Percentiles rank a stretch among this genome's conserved stretches.
Conservation (phyloP, 2,329 filamentous ascomycete genomes). For the Sporothrix pallida region DNA sequence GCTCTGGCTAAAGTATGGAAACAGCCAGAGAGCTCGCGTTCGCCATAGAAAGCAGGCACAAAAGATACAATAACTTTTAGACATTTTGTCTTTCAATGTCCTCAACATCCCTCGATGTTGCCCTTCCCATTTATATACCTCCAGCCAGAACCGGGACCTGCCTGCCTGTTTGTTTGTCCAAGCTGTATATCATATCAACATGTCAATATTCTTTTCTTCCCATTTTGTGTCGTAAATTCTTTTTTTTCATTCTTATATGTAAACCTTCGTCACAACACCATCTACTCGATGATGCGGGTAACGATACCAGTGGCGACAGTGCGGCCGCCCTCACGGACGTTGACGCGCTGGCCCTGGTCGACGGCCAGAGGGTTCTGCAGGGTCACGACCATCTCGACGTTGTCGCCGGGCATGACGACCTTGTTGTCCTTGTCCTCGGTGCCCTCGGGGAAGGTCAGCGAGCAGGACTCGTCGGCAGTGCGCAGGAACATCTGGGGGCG, state of each 20-base stretch:
- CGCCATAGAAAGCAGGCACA: constrained; percentile 2
- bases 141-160: not conserved
- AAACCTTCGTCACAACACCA: not conserved
- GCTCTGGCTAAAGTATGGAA: not conserved
- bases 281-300: constrained; percentile 70
- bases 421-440: constrained; percentile 72
- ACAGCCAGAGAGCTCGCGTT: not conserved
- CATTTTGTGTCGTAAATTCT: constrained; percentile 25
- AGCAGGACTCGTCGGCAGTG: constrained; percentile 81
- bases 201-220: constrained; percentile 12
- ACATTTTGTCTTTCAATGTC: not conserved
- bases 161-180: constrained; percentile 29
- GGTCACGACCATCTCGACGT: constrained; percentile 93
- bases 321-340: constrained; percentile 94
- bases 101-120: not conserved
- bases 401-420: constrained; percentile 98
- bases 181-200: constrained; percentile 12
- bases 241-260: not conserved
- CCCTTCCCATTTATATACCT: not conserved
- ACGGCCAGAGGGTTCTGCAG: constrained; percentile 85
- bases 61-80: not conserved
- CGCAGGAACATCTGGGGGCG: constrained; percentile 95
- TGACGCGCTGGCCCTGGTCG: constrained; percentile 93
- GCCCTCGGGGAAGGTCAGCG: constrained; percentile 85
- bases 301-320: constrained; percentile 84